phyloP scores from a whole-genome alignment of 257 asterid species.

The Solanum ossicruentum region DNA sequence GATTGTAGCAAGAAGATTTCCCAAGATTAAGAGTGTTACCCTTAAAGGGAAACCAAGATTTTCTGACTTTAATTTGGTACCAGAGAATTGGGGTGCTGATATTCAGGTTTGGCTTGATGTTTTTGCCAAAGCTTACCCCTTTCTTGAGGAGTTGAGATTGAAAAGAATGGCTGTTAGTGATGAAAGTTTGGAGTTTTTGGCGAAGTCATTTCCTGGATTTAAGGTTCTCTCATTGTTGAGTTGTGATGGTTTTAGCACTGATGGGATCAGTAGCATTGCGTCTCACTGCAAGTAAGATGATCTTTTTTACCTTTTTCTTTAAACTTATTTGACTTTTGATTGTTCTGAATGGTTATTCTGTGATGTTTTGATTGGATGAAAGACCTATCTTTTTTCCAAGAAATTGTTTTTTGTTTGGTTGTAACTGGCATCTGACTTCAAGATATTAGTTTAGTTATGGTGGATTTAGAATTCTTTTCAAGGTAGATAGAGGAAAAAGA shows the following conservation, averaged over 20 bases:
- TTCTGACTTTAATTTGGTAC: conserved; percentile 73
- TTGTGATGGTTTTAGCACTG: conserved; percentile 71
- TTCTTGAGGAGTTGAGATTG: conserved; percentile 69
- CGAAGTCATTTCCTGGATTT: conserved; percentile 52
- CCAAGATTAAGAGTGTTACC: conserved; percentile 50
- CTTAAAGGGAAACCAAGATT: conserved; percentile 74
- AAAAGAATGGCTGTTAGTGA: conserved; percentile 70
- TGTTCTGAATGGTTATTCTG: neutral
- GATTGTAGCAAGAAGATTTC: conserved; percentile 60
- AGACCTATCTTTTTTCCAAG: neutral
- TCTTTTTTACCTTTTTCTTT: neutral
- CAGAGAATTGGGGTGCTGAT: conserved; percentile 70
- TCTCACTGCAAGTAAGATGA: conserved; percentile 58
- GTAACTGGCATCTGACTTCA: neutral
- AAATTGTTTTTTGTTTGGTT: neutral
- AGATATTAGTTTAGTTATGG: neutral
- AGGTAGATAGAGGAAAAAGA: neutral
- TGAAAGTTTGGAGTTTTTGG: conserved; percentile 74
- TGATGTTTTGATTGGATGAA: neutral
- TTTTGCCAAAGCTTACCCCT: conserved; percentile 67
- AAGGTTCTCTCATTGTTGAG: conserved; percentile 59
- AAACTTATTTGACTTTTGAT: neutral
- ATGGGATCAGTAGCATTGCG: conserved; percentile 61
- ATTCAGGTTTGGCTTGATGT: conserved; percentile 53
- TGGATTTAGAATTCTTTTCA: neutral